Percentiles rank a stretch among this genome's conserved stretches.
Evolutionary conservation across 176 grass and related monocot genomes (phyloP).

Genomic region (Luzula sylvatica): DNA sequence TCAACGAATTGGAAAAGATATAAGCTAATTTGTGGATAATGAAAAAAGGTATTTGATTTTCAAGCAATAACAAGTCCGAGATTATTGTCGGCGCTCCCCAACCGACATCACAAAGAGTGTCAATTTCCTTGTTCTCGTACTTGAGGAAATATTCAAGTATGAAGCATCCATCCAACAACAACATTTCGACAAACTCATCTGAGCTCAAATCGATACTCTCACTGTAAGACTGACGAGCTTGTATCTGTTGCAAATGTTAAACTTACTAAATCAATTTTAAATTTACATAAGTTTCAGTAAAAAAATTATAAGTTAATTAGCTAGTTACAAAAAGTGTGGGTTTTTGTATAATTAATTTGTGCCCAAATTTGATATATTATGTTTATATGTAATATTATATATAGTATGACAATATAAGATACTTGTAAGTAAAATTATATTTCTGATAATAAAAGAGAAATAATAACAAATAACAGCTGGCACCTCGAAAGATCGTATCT

Average conservation of each 20-base stretch:
- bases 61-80: constrained; percentile 28
- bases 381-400: no score
- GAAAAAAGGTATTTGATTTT: constrained; percentile 50
- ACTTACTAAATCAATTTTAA: no score
- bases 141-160: constrained; percentile 13
- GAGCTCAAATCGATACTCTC: neutral
- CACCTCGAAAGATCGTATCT: neutral
- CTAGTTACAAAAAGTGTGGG: no score
- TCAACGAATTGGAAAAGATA: neutral
- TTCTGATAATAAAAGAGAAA: no score
- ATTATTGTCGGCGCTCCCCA: constrained; percentile 7
- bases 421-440: no score
- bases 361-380: no score
- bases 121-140: neutral
- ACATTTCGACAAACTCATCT: constrained; percentile 11
- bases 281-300: no score
- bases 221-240: neutral
- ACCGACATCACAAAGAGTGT: neutral
- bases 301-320: no score
- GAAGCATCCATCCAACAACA: constrained; percentile 14
- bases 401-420: no score
- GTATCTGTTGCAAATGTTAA: neutral
- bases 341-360: no score
- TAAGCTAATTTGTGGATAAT: constrained; percentile 10
- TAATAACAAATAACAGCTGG: neutral